Conservation (phyloP, 2,329 filamentous ascomycete genomes). For the Blumeria hordei region DNA sequence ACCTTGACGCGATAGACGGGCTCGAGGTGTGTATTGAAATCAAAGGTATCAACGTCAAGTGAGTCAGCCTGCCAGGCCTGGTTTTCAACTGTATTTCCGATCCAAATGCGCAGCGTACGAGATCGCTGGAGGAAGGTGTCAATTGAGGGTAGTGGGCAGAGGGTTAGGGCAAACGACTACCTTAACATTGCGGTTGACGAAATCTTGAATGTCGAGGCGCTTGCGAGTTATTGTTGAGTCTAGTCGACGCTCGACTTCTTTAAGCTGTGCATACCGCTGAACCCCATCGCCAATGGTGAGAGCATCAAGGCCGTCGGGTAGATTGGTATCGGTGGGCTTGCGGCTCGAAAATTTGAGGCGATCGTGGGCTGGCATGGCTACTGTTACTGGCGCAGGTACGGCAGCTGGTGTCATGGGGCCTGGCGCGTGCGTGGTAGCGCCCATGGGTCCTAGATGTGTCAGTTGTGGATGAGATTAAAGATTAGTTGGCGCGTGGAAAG, state of each 20-base stretch:
- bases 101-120: conserved; percentile 75
- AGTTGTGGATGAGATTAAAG: conserved; percentile 3
- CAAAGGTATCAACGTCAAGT: conserved; percentile 50
- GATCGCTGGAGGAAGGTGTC: conserved; percentile 28
- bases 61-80: conserved; percentile 70
- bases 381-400: conserved; percentile 25
- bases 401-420: conserved; percentile 28
- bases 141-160: not conserved
- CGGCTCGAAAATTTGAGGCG: conserved; percentile 57
- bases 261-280: conserved; percentile 57
- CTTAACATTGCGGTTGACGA: conserved; percentile 49
- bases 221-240: conserved; percentile 92
- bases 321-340: conserved; percentile 84
- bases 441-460: conserved; percentile 12
- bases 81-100: conserved; percentile 82
- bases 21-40: conserved; percentile 54
- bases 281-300: conserved; percentile 62
- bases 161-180: conserved; percentile 16
- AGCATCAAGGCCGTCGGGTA: conserved; percentile 74
- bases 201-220: conserved; percentile 70
- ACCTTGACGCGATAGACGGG: conserved; percentile 80
- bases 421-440: conserved; percentile 12
- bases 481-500: conserved; percentile 5
- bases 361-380: conserved; percentile 35
- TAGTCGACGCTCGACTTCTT: conserved; percentile 66